phyloP scores from a whole-genome alignment of 345 rosid genomes.

The Angophora floribunda region DNA sequence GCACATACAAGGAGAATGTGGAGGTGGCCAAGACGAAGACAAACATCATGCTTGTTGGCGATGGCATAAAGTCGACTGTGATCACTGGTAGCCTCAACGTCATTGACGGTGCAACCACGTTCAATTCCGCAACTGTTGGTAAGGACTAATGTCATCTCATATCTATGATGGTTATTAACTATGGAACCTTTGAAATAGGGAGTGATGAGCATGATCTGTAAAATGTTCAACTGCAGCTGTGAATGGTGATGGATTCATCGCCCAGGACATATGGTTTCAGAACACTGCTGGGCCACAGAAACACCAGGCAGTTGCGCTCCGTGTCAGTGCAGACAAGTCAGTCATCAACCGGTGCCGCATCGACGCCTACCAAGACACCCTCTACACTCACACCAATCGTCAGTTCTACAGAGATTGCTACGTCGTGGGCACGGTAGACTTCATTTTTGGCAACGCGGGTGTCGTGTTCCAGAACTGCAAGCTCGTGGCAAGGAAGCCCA shows the following conservation, averaged over 20 bases:
- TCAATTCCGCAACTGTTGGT: constrained; percentile 83
- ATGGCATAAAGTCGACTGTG: constrained; percentile 54
- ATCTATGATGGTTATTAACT: background rate
- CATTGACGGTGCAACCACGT: constrained; percentile 53
- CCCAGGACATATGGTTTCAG: constrained; percentile 74
- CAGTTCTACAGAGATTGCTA: constrained; percentile 69
- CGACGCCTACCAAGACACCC: constrained; percentile 78
- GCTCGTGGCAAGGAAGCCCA: constrained; percentile 34
- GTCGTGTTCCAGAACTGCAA: constrained; percentile 67
- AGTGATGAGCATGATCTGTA: background rate
- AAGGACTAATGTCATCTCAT: background rate
- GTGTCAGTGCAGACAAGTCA: constrained; percentile 71
- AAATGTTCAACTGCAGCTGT: constrained; percentile 24
- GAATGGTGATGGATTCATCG: constrained; percentile 79
- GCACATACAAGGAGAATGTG: constrained; percentile 58
- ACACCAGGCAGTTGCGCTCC: constrained; percentile 90
- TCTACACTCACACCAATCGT: constrained; percentile 65
- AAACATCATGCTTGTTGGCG: constrained; percentile 76
- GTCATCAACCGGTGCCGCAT: constrained; percentile 69
- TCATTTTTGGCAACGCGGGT: constrained; percentile 71
- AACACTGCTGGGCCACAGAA: constrained; percentile 77
- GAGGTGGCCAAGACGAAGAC: constrained; percentile 61
- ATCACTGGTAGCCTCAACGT: constrained; percentile 60
- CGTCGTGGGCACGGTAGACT: constrained; percentile 74
- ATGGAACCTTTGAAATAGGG: background rate